Evolutionary conservation across 768 basidiomycete species (phyloP), one percentile per base, ranked within the genome.

Genomic region (Leccinum olivaceopallidum): DNA sequence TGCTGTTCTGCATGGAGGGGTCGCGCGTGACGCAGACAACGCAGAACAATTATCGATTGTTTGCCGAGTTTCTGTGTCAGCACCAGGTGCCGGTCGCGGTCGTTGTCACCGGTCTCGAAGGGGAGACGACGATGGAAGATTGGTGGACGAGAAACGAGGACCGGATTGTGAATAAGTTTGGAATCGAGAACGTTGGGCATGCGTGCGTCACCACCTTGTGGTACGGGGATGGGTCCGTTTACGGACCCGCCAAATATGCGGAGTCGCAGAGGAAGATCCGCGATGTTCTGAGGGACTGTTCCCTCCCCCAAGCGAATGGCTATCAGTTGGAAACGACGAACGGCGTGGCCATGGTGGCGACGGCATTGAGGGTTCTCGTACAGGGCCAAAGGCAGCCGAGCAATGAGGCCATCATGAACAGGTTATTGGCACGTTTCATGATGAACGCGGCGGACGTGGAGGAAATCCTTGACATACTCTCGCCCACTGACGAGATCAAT

Each of bases 1-100:
- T 80, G 7, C 64, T 79, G 1, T 78, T 71, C 56, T 71, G 71
- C 61, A 69, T 79, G 67, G 72, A 73, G 2, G 74, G 67, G 1
- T 60, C 73, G 53, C 68, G 42, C 4, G 42, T 79, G 60, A 73
- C 65, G 22, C 64, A 68, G 16, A 24, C 2, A 2, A 24, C 24
- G 24, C 24, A 24, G 24, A 24, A 24, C 24, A 24, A 24, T 2
- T 24, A 60, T 67, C 59, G 61, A 26, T 54, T 77, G 13, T 77
- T 78, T 60, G 57, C 66, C 48, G 71, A 79, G 36, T 67, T 75
- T 18, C 67, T 79, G 16, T 79, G 76, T 58, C 65, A 63, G 13
- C 54, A 60, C 32, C 36, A 63, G 20, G 79, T 79, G 5, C 77
- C 78, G 1, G 68, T 74, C 6, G 67, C 74, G 0, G 57, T 80